These are phyloP conservation scores for Prunus salicina DNA, from an alignment of 306 rosid species.

Conservation along the genomic window DNA sequence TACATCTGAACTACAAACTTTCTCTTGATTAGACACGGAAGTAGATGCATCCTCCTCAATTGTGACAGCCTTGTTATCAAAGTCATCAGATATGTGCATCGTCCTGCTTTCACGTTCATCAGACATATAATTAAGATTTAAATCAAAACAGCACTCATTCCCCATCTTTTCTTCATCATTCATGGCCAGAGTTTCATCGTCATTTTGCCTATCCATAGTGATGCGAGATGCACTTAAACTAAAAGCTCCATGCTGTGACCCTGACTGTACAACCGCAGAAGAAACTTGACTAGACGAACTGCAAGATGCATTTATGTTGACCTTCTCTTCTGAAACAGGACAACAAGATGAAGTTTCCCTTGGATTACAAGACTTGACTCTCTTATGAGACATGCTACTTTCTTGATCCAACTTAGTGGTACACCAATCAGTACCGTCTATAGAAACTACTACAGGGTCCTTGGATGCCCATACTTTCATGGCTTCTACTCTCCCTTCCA, in stretches of 20 bases:
- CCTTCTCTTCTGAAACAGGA: conserved; percentile 40
- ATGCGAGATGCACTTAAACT: conserved; percentile 36
- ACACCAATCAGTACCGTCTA: conserved; percentile 22
- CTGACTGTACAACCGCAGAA: conserved; percentile 58
- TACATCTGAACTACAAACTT: conserved; percentile 14
- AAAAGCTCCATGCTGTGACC: conserved; percentile 39
- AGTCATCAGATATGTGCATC: conserved; percentile 29
- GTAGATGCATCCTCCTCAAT: conserved; percentile 34
- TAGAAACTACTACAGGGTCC: conserved; percentile 34
- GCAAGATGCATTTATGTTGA: conserved; percentile 36
- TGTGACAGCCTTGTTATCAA: conserved; percentile 27
- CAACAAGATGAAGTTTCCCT: conserved; percentile 36
- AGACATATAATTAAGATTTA: conserved; percentile 47
- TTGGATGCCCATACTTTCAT: conserved; percentile 43
- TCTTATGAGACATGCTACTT: conserved; percentile 10
- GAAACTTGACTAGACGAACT: conserved; percentile 52
- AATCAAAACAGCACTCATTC: conserved; percentile 42
- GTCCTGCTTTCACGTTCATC: conserved; percentile 40
- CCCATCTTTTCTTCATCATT: conserved; percentile 39
- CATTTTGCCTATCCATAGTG: conserved; percentile 42
- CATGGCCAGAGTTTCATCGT: conserved; percentile 19
- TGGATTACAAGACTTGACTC: conserved; percentile 21
- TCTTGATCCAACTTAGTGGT: conserved; percentile 33
- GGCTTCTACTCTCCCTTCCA: conserved; percentile 57
- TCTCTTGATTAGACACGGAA: conserved; percentile 17